A percentile compares a stretch with the other conserved stretches of the same genome.
These are phyloP conservation scores for Nicotiana obtusifolia DNA, from an alignment of 257 asterid genomes.

Conservation along the genomic window DNA sequence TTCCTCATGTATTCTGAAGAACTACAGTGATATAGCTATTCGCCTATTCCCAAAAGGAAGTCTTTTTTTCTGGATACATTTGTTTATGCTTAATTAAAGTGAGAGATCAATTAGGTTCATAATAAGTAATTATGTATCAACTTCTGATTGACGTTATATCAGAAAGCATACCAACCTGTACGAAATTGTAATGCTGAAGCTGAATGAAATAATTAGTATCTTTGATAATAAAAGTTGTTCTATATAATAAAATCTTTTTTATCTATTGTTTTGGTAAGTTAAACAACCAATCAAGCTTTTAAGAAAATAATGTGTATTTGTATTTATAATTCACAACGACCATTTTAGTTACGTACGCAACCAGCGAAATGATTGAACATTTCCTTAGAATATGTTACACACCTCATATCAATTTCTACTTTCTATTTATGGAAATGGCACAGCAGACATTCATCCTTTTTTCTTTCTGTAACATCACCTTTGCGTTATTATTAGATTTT, in stretches of 20 bases:
- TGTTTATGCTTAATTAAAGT: background rate
- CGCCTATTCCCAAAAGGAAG: background rate
- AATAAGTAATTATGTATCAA: background rate
- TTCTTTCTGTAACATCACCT: background rate
- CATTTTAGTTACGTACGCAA: background rate
- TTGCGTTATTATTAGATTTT: no score
- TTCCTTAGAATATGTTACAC: background rate
- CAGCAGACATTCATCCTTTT: background rate
- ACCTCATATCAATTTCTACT: background rate
- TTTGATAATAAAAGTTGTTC: constrained; percentile 12
- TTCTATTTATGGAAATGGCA: background rate
- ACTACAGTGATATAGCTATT: background rate
- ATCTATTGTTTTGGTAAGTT: background rate
- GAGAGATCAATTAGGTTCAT: background rate
- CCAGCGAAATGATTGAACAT: background rate
- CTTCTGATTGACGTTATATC: constrained; percentile 23
- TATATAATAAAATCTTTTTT: background rate
- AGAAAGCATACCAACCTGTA: background rate
- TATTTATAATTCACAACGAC: background rate
- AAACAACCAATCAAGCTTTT: background rate
- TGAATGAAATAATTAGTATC: constrained; percentile 21
- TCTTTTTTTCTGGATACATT: background rate
- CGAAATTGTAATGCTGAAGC: constrained; percentile 36
- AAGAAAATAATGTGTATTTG: background rate
- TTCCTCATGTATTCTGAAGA: constrained; percentile 16